These are phyloP conservation scores for Gossypium turneri DNA, from an alignment of 345 rosid species.

Conservation along the genomic window DNA sequence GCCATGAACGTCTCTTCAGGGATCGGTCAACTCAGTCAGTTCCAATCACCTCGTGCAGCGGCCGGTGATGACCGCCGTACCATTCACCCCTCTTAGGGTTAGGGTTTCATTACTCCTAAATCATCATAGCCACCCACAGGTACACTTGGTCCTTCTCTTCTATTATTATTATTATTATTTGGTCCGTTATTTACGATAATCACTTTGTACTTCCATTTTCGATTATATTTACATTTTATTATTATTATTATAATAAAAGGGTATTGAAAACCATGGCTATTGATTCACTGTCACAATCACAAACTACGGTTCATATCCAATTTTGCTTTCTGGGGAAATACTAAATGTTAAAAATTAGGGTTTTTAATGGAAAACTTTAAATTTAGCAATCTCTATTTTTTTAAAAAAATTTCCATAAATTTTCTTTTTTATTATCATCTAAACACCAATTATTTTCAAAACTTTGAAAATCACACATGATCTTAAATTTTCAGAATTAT, in stretches of 20 bases:
- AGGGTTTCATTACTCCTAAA: slow-evolving; percentile 21
- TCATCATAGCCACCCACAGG: slow-evolving; percentile 17
- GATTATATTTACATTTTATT: not conserved
- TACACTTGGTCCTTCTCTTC: not conserved
- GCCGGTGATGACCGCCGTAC: slow-evolving; percentile 73
- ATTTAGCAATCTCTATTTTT: not conserved
- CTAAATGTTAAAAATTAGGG: not conserved
- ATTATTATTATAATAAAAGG: no score
- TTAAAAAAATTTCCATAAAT: not conserved
- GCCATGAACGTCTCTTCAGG: slow-evolving; percentile 61
- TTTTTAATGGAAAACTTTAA: not conserved
- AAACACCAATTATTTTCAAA: not conserved
- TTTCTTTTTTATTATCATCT: not conserved
- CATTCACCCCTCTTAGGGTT: slow-evolving; percentile 72
- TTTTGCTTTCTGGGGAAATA: not conserved
- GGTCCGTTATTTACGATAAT: not conserved
- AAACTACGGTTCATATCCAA: not conserved
- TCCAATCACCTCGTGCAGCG: slow-evolving; percentile 76
- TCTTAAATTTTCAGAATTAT: not conserved
- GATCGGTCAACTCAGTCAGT: slow-evolving; percentile 74
- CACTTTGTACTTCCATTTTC: not conserved
- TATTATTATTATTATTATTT: not conserved
- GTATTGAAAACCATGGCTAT: not conserved
- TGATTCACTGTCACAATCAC: not conserved
- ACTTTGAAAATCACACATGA: not conserved